Base-by-base conservation (phyloP, 2,329 filamentous ascomycete species). In the Aspergillus oerlinghausenensis region DNA sequence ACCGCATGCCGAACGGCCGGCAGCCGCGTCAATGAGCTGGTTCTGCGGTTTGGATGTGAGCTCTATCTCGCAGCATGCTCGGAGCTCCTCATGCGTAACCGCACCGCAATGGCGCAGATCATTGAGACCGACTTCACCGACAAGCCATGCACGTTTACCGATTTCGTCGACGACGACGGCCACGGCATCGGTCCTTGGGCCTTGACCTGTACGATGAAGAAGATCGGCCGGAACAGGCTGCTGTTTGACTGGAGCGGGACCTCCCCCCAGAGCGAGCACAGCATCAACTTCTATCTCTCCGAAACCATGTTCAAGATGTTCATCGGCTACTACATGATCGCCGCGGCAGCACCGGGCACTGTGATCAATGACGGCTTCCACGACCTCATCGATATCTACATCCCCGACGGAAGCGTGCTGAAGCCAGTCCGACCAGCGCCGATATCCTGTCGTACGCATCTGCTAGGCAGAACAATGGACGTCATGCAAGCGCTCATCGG, bases 231-330 rank as follows among this genome's bases (percentile, higher is more conserved):
- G 9, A 70, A 75, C 23, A 75, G 77, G 17, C 68, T 81, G 1
- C 64, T 70, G 0, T 81, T 80, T 60, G 79, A 81, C 65, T 81
- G 79, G 75, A 71, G 72, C 45, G 79, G 79, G 9, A 80, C 78
- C 1, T 76, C 74, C 1, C 78, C 77, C 0, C 79, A 81, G 59
- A 78, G 75, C 9, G 71, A 75, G 55, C 73, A 71, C 1, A 73
- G 73, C 11, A 77, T 80, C 68, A 81, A 81, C 61, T 81, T 76
- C 54, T 80, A 77, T 58, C 71, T 81, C 2, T 79, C 74, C 0
- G 72, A 75, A 19, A 79, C 76, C 21, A 77, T 79, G 76, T 81
- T 81, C 69, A 79, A 77, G 54, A 80, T 81, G 75, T 80, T 80
- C 58, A 75, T 81, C 47, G 78, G 76, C 0, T 70, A 68, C 42